Evolutionary conservation across 2,329 filamentous ascomycete species (phyloP).

Genomic region (Pestalotiopsis sp.): DNA sequence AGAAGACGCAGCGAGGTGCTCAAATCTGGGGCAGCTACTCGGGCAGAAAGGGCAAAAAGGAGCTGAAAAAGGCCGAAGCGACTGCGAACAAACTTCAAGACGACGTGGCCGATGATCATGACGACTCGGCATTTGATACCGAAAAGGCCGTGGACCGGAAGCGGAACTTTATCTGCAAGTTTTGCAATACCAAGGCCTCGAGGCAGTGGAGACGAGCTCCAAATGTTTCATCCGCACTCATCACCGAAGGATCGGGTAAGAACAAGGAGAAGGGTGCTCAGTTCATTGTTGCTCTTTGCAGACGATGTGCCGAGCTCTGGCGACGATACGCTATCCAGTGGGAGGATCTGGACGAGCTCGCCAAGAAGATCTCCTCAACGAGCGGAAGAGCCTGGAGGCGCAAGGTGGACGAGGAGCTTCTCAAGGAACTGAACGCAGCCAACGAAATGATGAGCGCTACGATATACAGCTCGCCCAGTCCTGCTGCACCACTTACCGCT

Average conservation of each 20-base stretch:
- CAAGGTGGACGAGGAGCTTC: conserved; percentile 87
- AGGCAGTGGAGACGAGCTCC: conserved; percentile 93
- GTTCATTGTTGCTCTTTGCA: conserved; percentile 81
- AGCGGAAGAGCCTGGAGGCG: conserved; percentile 85
- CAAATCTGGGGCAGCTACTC: conserved; percentile 90
- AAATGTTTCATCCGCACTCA: conserved; percentile 70
- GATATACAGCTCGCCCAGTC: conserved; percentile 38
- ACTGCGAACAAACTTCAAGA: conserved; percentile 79
- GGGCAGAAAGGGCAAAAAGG: conserved; percentile 87
- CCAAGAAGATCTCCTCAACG: conserved; percentile 80
- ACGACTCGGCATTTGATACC: conserved; percentile 94
- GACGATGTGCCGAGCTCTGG: conserved; percentile 91
- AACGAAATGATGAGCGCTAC: conserved; percentile 60
- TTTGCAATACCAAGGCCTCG: conserved; percentile 79
- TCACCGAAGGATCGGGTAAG: conserved; percentile 66
- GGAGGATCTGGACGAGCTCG: conserved; percentile 90
- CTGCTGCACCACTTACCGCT: conserved; percentile 31
- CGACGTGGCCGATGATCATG: conserved; percentile 87
- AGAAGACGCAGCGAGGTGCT: conserved; percentile 84
- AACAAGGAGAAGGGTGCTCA: conserved; percentile 78
- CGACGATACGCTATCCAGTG: conserved; percentile 94
- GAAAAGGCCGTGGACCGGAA: conserved; percentile 81
- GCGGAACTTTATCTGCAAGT: conserved; percentile 89
- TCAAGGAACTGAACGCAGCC: conserved; percentile 70
- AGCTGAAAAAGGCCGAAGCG: conserved; percentile 73